These are phyloP conservation scores for Rutstroemia sp. DNA, from an alignment of 2,329 filamentous ascomycete genomes.

Conservation along the genomic window DNA sequence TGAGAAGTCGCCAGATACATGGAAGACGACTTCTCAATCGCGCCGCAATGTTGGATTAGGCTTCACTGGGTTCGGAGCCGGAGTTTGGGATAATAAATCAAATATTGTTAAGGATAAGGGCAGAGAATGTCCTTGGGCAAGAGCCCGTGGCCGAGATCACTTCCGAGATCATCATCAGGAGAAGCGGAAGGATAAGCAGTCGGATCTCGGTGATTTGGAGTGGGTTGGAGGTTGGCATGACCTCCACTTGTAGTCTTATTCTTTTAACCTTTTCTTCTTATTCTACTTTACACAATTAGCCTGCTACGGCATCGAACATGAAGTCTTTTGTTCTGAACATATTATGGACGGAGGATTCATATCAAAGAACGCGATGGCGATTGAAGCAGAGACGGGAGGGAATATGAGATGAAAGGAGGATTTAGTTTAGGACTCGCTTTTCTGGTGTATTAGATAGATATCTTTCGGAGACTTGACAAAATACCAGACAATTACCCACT, in stretches of 20 bases:
- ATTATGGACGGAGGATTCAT: constrained; percentile 2
- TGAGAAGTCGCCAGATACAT: constrained; percentile 41
- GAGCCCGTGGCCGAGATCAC: constrained; percentile 40
- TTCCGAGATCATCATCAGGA: constrained; percentile 34
- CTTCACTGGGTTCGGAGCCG: constrained; percentile 39
- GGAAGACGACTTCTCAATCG: constrained; percentile 30
- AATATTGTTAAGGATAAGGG: constrained; percentile 31
- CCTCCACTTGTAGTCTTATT: constrained; percentile 47
- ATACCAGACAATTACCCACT: constrained; percentile 32
- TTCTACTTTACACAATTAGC: constrained; percentile 5
- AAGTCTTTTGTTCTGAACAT: constrained; percentile 9
- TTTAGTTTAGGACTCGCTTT: constrained; percentile 29
- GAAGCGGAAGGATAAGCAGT: constrained; percentile 32
- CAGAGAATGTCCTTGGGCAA: constrained; percentile 43
- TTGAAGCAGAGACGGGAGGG: neutral
- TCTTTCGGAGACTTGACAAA: constrained; percentile 24
- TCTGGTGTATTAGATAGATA: constrained; percentile 29
- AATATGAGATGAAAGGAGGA: constrained; percentile 7
- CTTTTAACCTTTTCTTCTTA: constrained; percentile 9
- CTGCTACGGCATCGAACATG: constrained; percentile 13
- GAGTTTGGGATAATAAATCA: constrained; percentile 28
- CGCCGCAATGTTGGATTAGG: constrained; percentile 39
- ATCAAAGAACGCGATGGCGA: neutral
- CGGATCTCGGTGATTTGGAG: constrained; percentile 68
- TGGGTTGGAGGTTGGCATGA: constrained; percentile 88